These are phyloP conservation scores for Euclidium syriacum DNA, from an alignment of 345 rosid genomes.

Conservation along the genomic window DNA sequence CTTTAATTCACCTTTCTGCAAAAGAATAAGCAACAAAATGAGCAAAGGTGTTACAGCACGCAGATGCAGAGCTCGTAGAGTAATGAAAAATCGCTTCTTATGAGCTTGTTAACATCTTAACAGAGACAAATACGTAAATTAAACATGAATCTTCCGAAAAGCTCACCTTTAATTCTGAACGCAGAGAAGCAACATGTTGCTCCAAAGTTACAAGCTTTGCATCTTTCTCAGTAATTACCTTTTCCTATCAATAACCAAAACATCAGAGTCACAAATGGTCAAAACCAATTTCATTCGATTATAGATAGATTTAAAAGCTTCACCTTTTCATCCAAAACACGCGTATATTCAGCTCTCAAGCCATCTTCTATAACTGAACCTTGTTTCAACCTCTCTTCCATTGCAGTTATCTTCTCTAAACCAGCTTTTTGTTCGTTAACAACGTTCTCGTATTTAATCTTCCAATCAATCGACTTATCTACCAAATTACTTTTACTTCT, in stretches of 20 bases:
- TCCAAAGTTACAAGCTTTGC: slow-evolving; percentile 35
- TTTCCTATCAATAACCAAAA: slow-evolving; percentile 34
- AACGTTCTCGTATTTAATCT: slow-evolving; percentile 35
- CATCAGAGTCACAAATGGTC: not conserved
- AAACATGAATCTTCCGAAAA: not conserved
- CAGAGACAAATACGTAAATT: not conserved
- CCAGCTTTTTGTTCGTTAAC: slow-evolving; percentile 30
- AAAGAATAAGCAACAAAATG: not conserved
- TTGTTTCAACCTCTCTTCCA: slow-evolving; percentile 26
- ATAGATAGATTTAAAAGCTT: not conserved
- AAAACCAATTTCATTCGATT: not conserved
- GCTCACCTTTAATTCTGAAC: slow-evolving; percentile 36
- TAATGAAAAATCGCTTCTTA: not conserved
- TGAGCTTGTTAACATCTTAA: not conserved
- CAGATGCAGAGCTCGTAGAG: not conserved
- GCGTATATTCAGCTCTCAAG: slow-evolving; percentile 28
- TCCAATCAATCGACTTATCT: slow-evolving; percentile 34
- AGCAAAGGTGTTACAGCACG: not conserved
- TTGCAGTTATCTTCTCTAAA: slow-evolving; percentile 29
- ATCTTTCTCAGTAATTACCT: slow-evolving; percentile 25
- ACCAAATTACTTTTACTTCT: slow-evolving; percentile 1
- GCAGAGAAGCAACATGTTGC: slow-evolving; percentile 23
- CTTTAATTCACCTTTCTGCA: slow-evolving; percentile 36
- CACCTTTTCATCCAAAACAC: slow-evolving; percentile 40
- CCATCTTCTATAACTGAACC: slow-evolving; percentile 21